Percentiles rank a stretch among this genome's conserved stretches.
phyloP scores from a whole-genome alignment of 345 rosid genomes.

The Citrus maxima region DNA sequence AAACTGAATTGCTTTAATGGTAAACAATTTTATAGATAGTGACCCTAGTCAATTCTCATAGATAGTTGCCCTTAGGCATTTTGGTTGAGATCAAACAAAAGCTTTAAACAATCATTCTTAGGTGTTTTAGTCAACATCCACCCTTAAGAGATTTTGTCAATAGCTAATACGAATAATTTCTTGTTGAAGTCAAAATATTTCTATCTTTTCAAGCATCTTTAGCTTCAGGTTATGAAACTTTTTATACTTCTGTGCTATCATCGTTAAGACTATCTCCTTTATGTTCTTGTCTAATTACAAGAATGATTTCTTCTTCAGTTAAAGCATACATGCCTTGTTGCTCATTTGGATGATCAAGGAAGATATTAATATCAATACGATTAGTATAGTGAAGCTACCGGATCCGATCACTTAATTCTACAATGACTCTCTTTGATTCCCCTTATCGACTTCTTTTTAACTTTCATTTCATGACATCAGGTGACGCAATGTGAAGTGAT shows the following conservation, averaged over 20 bases:
- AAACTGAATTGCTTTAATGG: no score
- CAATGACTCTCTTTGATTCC: background rate
- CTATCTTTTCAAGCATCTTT: background rate
- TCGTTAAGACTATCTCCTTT: background rate
- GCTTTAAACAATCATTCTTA: no score
- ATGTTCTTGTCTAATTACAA: background rate
- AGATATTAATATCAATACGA: background rate
- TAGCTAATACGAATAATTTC: background rate
- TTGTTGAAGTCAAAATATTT: background rate
- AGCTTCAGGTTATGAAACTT: background rate
- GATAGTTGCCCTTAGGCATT: no score
- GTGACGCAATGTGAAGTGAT: no score
- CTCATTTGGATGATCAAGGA: background rate
- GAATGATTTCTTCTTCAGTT: background rate
- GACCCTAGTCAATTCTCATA: no score
- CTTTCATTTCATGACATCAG: no score
- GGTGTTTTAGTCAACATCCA: no score
- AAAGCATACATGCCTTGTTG: background rate
- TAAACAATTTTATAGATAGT: no score
- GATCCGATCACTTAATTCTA: background rate
- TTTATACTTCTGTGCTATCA: background rate
- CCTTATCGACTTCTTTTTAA: background rate
- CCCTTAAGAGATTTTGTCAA: no score
- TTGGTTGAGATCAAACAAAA: no score
- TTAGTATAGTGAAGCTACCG: background rate